These are phyloP conservation scores for Salix arbutifolia DNA, from an alignment of 345 rosid genomes.

Conservation along the genomic window DNA sequence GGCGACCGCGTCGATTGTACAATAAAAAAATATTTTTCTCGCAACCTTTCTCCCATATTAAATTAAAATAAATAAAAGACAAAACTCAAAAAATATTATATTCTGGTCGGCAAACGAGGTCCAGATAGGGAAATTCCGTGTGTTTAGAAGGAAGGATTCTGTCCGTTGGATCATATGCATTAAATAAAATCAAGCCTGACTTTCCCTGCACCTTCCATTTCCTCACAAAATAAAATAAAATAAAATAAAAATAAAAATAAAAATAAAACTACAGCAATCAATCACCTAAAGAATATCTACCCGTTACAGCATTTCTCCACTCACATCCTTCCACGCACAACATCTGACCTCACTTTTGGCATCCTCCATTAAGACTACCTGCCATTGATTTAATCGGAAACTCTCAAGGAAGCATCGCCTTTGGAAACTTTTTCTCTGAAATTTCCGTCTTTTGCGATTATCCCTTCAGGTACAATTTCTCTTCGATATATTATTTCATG, in stretches of 20 bases:
- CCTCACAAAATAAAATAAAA: neutral
- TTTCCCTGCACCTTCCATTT: neutral
- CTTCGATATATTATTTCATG: neutral
- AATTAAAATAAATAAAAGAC: too few species aligned
- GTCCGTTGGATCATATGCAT: slow-evolving; percentile 11
- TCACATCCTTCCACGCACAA: slow-evolving; percentile 26
- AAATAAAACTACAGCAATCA: neutral
- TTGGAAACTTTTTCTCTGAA: slow-evolving; percentile 13
- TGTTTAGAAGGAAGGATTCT: neutral
- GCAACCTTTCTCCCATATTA: neutral
- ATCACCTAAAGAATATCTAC: neutral
- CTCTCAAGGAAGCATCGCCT: slow-evolving; percentile 21
- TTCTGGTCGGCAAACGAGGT: slow-evolving; percentile 1
- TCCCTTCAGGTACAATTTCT: slow-evolving; percentile 21
- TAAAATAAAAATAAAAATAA: neutral
- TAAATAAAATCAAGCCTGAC: neutral
- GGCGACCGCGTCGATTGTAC: neutral
- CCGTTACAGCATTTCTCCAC: neutral
- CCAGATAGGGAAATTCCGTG: neutral
- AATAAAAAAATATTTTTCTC: neutral
- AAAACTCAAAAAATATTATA: neutral
- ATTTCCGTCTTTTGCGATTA: slow-evolving; percentile 17
- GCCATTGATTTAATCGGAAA: neutral
- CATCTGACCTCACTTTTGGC: slow-evolving; percentile 10
- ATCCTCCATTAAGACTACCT: neutral